A percentile compares a stretch with the other conserved stretches of the same genome.
These are phyloP conservation scores for Haplographium delicatum DNA, from an alignment of 495 filamentous ascomycete species.

Conservation along the genomic window DNA sequence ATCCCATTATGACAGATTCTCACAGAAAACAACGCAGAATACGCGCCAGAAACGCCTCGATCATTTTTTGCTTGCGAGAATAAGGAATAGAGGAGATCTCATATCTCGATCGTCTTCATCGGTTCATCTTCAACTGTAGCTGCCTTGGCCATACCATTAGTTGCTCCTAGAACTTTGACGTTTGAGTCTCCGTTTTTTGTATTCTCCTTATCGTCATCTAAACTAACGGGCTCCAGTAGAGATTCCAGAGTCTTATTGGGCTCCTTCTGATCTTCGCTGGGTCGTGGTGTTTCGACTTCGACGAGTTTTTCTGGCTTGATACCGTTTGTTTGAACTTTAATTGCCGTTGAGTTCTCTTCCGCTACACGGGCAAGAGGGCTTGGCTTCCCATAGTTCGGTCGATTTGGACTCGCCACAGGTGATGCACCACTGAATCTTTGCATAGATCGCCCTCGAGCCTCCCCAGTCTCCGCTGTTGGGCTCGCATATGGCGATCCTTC, in stretches of 20 bases:
- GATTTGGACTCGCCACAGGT: constrained; percentile 47
- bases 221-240: constrained; percentile 18
- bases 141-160: constrained; percentile 29
- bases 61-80: constrained; percentile 15
- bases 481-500: constrained; percentile 51
- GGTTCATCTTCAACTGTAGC: constrained; percentile 36
- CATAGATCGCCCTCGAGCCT: constrained; percentile 47
- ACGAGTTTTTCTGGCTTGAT: constrained; percentile 32
- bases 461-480: constrained; percentile 40
- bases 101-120: constrained; percentile 59
- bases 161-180: constrained; percentile 19
- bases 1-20: constrained; percentile 18
- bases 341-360: constrained; percentile 37
- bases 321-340: constrained; percentile 23
- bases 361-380: constrained; percentile 48
- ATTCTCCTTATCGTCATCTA: constrained; percentile 29
- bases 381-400: constrained; percentile 44
- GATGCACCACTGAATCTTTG: constrained; percentile 48
- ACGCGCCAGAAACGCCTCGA: constrained; percentile 21
- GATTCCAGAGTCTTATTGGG: constrained; percentile 18
- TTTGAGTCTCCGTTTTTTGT: constrained; percentile 22
- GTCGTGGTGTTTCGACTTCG: constrained; percentile 47
- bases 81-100: constrained; percentile 12
- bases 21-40: constrained; percentile 8
- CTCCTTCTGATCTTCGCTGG: constrained; percentile 39